phyloP scores from a whole-genome alignment of 805 yeast genomes.

The Wickerhamomyces rabaulensis region DNA sequence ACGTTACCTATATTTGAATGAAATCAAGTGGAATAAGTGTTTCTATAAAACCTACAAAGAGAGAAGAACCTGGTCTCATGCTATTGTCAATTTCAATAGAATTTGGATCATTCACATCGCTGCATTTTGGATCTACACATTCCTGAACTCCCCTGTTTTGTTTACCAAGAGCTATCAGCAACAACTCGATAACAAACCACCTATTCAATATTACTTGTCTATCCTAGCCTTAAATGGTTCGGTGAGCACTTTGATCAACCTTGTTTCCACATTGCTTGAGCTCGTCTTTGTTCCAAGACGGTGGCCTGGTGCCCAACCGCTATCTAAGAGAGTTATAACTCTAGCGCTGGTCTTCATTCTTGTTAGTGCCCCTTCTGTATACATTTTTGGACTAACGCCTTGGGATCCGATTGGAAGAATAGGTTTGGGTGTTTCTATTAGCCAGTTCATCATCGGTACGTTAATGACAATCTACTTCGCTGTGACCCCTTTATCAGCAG shows the following conservation, averaged over 20 bases:
- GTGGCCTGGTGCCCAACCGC: slow-evolving; percentile 68
- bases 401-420: slow-evolving; percentile 27
- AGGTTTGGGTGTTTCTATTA: slow-evolving; percentile 41
- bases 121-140: slow-evolving; percentile 72
- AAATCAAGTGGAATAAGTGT: slow-evolving; percentile 60
- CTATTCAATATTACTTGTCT: slow-evolving; percentile 47
- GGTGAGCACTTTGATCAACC: slow-evolving; percentile 49
- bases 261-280: slow-evolving; percentile 55
- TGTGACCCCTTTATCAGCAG: slow-evolving; percentile 52
- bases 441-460: slow-evolving; percentile 54
- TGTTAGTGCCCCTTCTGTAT: slow-evolving; percentile 47
- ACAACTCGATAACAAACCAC: slow-evolving; percentile 53
- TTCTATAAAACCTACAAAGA: slow-evolving; percentile 75
- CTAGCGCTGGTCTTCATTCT: slow-evolving; percentile 37
- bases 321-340: slow-evolving; percentile 41
- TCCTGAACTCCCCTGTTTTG: slow-evolving; percentile 61
- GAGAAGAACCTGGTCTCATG: slow-evolving; percentile 72
- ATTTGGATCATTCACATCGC: slow-evolving; percentile 75
- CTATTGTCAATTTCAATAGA: slow-evolving; percentile 66
- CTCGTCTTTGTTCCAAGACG: slow-evolving; percentile 60
- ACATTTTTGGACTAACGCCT: slow-evolving; percentile 39
- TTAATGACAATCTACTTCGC: slow-evolving; percentile 52
- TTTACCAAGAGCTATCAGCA: slow-evolving; percentile 56
- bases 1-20: slow-evolving; percentile 48
- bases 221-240: slow-evolving; percentile 66